Conservation (phyloP, 768 basidiomycete genomes). For the Tylopilus cervinicoccineus region DNA sequence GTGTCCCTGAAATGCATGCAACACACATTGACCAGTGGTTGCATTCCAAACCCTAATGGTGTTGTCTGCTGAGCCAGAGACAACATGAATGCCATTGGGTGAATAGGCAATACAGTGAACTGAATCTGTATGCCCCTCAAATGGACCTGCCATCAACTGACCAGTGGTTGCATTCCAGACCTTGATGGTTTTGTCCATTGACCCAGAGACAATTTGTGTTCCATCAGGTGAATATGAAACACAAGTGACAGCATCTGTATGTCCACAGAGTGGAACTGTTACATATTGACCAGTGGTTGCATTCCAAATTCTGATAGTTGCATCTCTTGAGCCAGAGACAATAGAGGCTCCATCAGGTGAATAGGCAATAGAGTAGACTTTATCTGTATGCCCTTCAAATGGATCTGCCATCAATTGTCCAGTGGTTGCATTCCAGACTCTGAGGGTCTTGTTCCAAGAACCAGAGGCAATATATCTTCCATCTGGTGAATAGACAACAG, state of each 20-base stretch:
- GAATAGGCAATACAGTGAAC: neutral
- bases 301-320: neutral
- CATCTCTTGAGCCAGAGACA: neutral
- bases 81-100: neutral
- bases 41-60: conserved; percentile 15
- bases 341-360: neutral
- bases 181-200: neutral
- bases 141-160: neutral
- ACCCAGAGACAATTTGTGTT: neutral
- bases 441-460: neutral
- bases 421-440: neutral
- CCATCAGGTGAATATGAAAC: conserved; percentile 8
- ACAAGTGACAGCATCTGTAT: neutral
- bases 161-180: neutral
- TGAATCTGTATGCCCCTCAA: neutral
- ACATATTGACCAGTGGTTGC: neutral
- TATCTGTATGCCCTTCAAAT: conserved; percentile 8
- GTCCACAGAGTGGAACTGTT: neutral
- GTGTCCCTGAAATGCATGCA: neutral
- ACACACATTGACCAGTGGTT: conserved; percentile 1
- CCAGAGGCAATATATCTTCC: neutral
- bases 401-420: conserved; percentile 10
- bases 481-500: neutral
- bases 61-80: neutral
- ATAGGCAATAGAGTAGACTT: neutral